phyloP scores from a whole-genome alignment of 768 basidiomycete genomes.

The Dentipellis fragilis region DNA sequence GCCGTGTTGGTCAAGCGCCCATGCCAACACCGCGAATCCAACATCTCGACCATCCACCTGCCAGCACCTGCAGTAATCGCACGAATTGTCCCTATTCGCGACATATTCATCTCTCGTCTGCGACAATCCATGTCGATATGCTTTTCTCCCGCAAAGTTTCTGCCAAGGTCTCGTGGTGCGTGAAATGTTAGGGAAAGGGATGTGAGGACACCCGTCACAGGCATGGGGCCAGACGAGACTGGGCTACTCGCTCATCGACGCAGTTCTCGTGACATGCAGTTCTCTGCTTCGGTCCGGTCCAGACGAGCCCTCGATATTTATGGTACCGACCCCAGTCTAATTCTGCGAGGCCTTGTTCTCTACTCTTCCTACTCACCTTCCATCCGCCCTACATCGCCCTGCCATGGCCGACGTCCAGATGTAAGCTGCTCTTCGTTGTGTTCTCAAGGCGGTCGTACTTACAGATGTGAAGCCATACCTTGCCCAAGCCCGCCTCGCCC shows the following conservation, averaged over 20 bases:
- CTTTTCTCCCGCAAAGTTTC: too few relatives aligned
- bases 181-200: neutral
- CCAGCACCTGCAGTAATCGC: too few relatives aligned
- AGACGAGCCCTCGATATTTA: constrained; percentile 7
- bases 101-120: too few relatives aligned
- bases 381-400: too few relatives aligned
- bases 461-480: constrained; percentile 25
- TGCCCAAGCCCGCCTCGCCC: constrained; percentile 25
- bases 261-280: neutral
- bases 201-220: neutral
- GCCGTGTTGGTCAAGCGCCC: neutral
- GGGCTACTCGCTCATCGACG: neutral
- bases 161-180: too few relatives aligned
- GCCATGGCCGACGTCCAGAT: neutral
- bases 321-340: constrained; percentile 8
- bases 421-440: neutral
- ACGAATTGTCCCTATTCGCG: too few relatives aligned
- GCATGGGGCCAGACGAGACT: neutral
- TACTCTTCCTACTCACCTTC: too few relatives aligned
- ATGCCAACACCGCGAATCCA: too few relatives aligned
- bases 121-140: too few relatives aligned
- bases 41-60: too few relatives aligned
- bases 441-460: neutral
- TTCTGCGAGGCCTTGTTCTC: too few relatives aligned
- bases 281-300: constrained; percentile 6